Evolutionary conservation across 257 asterid genomes (phyloP).

Genomic region (Salvia miltiorrhiza): DNA sequence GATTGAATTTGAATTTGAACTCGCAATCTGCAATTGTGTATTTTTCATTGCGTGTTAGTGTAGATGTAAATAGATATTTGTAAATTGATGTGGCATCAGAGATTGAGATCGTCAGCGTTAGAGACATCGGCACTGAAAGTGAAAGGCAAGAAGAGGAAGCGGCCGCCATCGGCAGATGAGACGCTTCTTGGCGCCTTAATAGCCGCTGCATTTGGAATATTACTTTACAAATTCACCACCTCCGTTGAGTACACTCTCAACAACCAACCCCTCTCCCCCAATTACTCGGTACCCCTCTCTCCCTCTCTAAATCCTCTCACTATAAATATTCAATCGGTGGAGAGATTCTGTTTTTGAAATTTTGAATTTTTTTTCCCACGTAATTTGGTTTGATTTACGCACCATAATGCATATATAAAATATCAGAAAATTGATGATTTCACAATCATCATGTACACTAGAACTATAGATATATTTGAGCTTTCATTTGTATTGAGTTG

Average conservation of each 20-base stretch:
- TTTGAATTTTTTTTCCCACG: too few relatives aligned
- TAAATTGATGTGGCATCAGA: conserved; percentile 27
- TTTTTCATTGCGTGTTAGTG: too few relatives aligned
- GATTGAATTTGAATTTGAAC: not conserved
- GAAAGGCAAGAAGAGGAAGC: conserved; percentile 25
- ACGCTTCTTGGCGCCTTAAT: conserved; percentile 69
- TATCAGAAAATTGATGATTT: too few relatives aligned
- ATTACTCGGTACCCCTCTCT: conserved; percentile 47
- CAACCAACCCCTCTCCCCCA: conserved; percentile 61
- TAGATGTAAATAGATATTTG: not conserved
- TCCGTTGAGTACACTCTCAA: conserved; percentile 54
- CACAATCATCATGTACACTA: too few relatives aligned
- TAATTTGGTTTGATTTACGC: too few relatives aligned
- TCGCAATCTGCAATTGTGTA: not conserved
- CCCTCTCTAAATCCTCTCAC: not conserved
- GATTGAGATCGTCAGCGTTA: conserved; percentile 63
- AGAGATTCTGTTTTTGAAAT: too few relatives aligned
- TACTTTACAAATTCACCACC: conserved; percentile 70
- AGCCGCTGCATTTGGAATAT: conserved; percentile 59
- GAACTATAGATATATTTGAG: too few relatives aligned
- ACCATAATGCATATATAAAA: too few relatives aligned
- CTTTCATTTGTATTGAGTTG: not conserved
- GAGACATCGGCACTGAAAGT: conserved; percentile 33
- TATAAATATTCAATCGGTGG: too few relatives aligned
- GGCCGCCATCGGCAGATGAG: conserved; percentile 51